Percentiles rank a stretch among this genome's conserved stretches.
These are phyloP conservation scores for Termitomyces sp. DNA, from an alignment of 768 basidiomycete species.

Conservation along the genomic window DNA sequence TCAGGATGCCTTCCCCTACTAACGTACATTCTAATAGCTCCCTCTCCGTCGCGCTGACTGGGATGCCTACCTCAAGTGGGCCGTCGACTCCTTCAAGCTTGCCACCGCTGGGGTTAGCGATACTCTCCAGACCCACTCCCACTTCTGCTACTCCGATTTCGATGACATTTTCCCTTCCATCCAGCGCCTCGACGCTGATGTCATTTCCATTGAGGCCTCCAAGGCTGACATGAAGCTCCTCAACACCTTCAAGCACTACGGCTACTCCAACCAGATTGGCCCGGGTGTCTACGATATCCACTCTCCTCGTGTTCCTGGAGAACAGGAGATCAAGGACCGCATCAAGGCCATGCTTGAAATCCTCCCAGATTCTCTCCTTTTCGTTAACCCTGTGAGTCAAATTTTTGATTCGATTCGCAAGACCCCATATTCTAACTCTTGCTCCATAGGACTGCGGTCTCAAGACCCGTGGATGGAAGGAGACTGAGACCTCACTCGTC, in stretches of 20 bases:
- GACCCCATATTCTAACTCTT: constrained; percentile 8
- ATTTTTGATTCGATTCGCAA: background rate
- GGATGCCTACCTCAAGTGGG: constrained; percentile 96
- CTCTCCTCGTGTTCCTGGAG: constrained; percentile 94
- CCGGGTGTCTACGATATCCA: constrained; percentile 99
- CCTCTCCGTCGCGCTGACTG: constrained; percentile 96
- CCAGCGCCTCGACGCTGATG: constrained; percentile 94
- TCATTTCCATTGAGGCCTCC: constrained; percentile 98
- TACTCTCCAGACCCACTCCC: constrained; percentile 94
- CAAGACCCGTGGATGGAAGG: constrained; percentile 98
- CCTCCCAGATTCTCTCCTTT: constrained; percentile 77
- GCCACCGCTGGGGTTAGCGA: constrained; percentile 94
- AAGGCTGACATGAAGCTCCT: constrained; percentile 99
- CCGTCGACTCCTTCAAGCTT: constrained; percentile 98
- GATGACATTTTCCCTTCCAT: constrained; percentile 98
- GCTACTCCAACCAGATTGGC: constrained; percentile 96
- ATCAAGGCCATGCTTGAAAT: constrained; percentile 79
- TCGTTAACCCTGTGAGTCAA: constrained; percentile 77
- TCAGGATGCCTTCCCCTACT: background rate
- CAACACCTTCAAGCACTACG: constrained; percentile 90
- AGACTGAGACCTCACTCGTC: constrained; percentile 85
- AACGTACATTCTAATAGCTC: constrained; percentile 43
- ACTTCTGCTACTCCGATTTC: constrained; percentile 99
- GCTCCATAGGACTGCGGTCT: constrained; percentile 80
- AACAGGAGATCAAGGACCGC: constrained; percentile 93